Evolutionary conservation across 345 rosid genomes (phyloP), one percentile per base, ranked within the genome.

Genomic region (Euphorbia peplus): DNA sequence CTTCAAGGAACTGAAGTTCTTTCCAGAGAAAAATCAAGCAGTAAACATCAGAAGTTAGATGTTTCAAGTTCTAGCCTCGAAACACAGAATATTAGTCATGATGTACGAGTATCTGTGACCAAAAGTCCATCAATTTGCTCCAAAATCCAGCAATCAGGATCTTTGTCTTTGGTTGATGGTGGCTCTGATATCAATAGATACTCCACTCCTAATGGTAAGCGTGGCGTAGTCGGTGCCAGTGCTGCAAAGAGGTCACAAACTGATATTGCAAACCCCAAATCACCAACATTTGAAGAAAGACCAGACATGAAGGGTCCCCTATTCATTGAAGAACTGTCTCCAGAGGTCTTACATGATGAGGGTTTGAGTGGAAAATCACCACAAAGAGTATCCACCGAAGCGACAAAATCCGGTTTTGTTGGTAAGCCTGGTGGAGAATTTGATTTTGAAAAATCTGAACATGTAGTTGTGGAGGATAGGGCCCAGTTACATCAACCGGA

Each of bases 41-140:
- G 67, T 60, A 65, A 83, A 67, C 82, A 75, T 55, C 78, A 76
- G 70, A 71, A 72, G 74, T 60, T 58, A 14, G 76, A 81, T 60
- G 75, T 67, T 72, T 75, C 81, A 19, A 32, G 60, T 65, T 69
- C 74, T 39, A 47, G 71, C 64, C 60, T 78, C 46, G 75, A 64
- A 69, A 81, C 78, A 60, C 69, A 11, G 64, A 82, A 75, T 77
- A 61, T 52, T 56, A 73, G 69, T 50, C 76, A 37, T 60, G 76
- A 67, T 73, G 63, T 68, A 50, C 79, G 75, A 75, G 68, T 71
- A 55, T 42, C 59, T 64, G 70, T 71, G 19, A 59, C 50, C 39
- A 69, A 67, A 16, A 72, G 58, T 84, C 78, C 80, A 63, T 35
- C 77, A 32, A 64, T 56, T 15, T 69, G 60, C 76, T 60, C 63